Evolutionary conservation across 2,329 filamentous ascomycete genomes (phyloP).

Genomic region (Hypomyces perniciosus): DNA sequence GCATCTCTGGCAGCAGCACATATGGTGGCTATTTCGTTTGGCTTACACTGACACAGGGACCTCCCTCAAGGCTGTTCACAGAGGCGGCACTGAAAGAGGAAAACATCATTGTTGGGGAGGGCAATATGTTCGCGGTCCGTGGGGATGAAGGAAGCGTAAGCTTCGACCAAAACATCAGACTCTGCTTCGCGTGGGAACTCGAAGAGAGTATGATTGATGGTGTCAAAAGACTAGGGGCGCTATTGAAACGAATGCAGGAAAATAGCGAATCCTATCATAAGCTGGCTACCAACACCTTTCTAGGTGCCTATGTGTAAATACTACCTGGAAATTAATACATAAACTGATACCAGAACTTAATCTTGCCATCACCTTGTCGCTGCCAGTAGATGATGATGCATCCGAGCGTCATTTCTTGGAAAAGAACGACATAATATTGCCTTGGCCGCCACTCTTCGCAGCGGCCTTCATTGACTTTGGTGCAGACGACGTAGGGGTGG

Average conservation of each 20-base stretch:
- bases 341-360: background rate
- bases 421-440: conserved; percentile 91
- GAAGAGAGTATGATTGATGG: conserved; percentile 61
- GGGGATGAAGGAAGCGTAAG: conserved; percentile 46
- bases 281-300: background rate
- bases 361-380: background rate
- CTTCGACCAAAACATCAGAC: conserved; percentile 55
- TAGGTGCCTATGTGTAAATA: background rate
- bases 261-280: conserved; percentile 23
- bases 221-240: conserved; percentile 53
- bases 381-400: background rate
- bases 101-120: conserved; percentile 61
- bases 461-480: conserved; percentile 50
- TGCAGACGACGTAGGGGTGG: conserved; percentile 40
- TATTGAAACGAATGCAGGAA: conserved; percentile 31
- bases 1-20: conserved; percentile 37
- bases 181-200: conserved; percentile 70
- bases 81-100: conserved; percentile 54
- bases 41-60: conserved; percentile 54
- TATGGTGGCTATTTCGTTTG: conserved; percentile 86
- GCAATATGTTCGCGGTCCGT: conserved; percentile 62
- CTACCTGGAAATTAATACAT: background rate
- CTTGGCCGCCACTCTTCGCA: conserved; percentile 55
- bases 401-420: conserved; percentile 58
- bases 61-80: conserved; percentile 50